Evolutionary conservation across 192 early-diverging fungal genomes (phyloP).

Genomic region (Podochytrium sp.): DNA sequence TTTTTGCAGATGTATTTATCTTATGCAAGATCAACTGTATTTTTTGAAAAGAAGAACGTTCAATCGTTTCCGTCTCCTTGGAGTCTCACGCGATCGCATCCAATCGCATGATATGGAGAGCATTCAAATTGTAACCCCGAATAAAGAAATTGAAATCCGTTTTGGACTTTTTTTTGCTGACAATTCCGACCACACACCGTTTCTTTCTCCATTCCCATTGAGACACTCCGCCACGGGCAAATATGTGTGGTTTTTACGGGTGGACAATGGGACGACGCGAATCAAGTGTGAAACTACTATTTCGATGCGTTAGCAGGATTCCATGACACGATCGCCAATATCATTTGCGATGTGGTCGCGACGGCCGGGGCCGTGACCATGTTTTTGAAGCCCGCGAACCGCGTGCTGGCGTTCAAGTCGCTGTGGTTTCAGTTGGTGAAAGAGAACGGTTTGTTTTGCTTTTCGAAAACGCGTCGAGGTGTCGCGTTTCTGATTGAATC

Average conservation of each 20-base stretch:
- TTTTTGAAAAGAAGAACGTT: too few relatives aligned
- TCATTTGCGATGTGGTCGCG: slow-evolving; percentile 9
- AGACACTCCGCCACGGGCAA: too few relatives aligned
- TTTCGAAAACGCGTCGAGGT: not conserved
- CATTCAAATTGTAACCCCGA: too few relatives aligned
- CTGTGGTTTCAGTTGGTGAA: not conserved
- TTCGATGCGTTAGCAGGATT: not conserved
- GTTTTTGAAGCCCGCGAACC: slow-evolving; percentile 1
- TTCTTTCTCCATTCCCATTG: too few relatives aligned
- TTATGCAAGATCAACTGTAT: too few relatives aligned
- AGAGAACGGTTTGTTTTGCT: not conserved
- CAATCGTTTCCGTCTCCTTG: too few relatives aligned
- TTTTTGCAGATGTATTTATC: too few relatives aligned
- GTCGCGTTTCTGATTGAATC: not conserved
- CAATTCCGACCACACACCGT: too few relatives aligned
- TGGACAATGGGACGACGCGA: not conserved
- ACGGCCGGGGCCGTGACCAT: not conserved
- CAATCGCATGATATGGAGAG: too few relatives aligned
- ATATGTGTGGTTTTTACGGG: not conserved
- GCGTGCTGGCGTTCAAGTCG: not conserved
- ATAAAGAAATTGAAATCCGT: too few relatives aligned
- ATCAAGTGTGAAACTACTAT: not conserved
- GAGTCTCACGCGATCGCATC: too few relatives aligned
- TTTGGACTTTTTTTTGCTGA: too few relatives aligned
- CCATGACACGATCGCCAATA: slow-evolving; percentile 10